Conservation (phyloP, 2,329 filamentous ascomycete genomes). For the Coniochaeta prunicola region DNA sequence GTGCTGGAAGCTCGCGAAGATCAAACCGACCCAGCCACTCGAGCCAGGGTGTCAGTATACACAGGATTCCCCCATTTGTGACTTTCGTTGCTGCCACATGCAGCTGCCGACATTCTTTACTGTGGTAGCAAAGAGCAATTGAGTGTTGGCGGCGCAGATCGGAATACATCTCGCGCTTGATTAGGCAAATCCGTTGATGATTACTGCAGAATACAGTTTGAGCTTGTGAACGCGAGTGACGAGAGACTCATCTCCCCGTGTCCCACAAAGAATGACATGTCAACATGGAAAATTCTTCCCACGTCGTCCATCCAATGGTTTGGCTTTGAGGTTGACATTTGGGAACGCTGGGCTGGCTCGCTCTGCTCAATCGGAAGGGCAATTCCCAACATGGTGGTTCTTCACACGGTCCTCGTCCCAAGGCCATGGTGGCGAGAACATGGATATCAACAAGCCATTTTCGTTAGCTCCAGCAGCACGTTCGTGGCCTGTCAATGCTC, state of each 20-base stretch:
- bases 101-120: background rate
- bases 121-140: background rate
- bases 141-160: background rate
- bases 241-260: background rate
- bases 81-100: background rate
- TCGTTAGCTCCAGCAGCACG: background rate
- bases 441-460: background rate
- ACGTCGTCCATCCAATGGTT: background rate
- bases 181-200: background rate
- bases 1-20: background rate
- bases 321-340: background rate
- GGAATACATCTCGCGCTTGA: background rate
- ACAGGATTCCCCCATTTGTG: background rate
- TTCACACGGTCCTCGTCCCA: background rate
- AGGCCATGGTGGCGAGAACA: constrained; percentile 1
- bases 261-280: background rate
- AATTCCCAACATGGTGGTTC: background rate
- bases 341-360: background rate
- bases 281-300: background rate
- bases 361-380: background rate
- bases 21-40: background rate
- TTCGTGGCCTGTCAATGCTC: background rate
- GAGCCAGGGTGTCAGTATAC: background rate
- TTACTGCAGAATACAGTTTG: background rate
- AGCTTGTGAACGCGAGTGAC: background rate